A percentile compares a stretch with the other conserved stretches of the same genome.
Evolutionary conservation across 805 yeast species (phyloP).

Genomic region (Wickerhamomyces hampshirensis): DNA sequence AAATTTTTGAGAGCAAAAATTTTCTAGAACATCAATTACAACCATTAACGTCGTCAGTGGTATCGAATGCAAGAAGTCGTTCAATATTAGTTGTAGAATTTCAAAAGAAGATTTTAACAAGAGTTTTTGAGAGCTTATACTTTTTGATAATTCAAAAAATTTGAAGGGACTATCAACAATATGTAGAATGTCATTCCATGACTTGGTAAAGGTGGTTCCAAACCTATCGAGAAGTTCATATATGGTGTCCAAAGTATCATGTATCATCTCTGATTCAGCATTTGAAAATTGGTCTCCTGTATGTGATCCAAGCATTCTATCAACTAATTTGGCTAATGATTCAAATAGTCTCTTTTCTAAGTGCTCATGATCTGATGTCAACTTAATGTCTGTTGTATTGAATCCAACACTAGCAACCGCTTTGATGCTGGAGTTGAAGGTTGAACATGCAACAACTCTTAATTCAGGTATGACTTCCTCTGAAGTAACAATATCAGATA

Average conservation of each 20-base stretch:
- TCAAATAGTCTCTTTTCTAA: conserved; percentile 45
- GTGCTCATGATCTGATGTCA: conserved; percentile 1
- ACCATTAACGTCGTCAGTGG: conserved; percentile 61
- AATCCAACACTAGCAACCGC: conserved; percentile 23
- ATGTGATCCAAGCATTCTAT: conserved; percentile 32
- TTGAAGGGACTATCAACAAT: conserved; percentile 56
- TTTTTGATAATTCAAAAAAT: conserved; percentile 27
- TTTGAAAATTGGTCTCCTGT: conserved; percentile 35
- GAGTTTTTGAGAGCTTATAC: conserved; percentile 19
- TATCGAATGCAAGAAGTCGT: conserved; percentile 72
- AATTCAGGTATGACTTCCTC: conserved; percentile 38
- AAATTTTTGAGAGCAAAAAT: conserved; percentile 63
- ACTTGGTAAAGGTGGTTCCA: conserved; percentile 55
- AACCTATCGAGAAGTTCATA: conserved; percentile 73
- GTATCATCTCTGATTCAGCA: conserved; percentile 64
- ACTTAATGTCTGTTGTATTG: background rate
- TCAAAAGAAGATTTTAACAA: conserved; percentile 71
- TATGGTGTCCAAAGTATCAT: conserved; percentile 56
- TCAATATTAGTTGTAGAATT: conserved; percentile 76
- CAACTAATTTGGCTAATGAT: conserved; percentile 43
- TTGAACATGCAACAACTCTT: conserved; percentile 44
- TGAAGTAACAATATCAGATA: conserved; percentile 40
- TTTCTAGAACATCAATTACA: conserved; percentile 66
- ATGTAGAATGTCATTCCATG: conserved; percentile 71
- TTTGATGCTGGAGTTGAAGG: conserved; percentile 47